These are phyloP conservation scores for Phialophora chinensis DNA, from an alignment of 2,329 filamentous ascomycete species.

Conservation along the genomic window DNA sequence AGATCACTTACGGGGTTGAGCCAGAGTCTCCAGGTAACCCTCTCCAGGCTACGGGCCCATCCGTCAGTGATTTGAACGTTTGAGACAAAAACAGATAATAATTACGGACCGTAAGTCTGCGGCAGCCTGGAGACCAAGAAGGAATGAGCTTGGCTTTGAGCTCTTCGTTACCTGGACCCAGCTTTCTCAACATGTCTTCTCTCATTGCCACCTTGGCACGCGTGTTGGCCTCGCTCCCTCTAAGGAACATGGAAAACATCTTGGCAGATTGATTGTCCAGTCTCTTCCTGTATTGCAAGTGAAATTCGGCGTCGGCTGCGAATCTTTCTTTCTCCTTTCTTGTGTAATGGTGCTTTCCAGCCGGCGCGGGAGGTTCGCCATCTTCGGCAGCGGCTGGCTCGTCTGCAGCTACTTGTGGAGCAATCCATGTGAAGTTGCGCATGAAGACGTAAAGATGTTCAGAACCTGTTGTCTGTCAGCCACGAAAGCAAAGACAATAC, in stretches of 20 bases:
- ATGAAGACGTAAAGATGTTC: conserved; percentile 44
- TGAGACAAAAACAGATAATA: not conserved
- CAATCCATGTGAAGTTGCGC: conserved; percentile 42
- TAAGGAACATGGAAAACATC: conserved; percentile 38
- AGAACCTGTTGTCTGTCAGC: conserved; percentile 13
- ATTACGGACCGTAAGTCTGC: conserved; percentile 50
- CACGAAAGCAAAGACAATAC: not conserved
- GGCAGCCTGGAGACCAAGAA: conserved; percentile 47
- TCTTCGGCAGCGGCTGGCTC: conserved; percentile 32
- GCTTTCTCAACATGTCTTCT: conserved; percentile 51
- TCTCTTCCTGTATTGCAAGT: conserved; percentile 23
- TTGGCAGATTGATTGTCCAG: conserved; percentile 19
- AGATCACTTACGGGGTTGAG: conserved; percentile 38
- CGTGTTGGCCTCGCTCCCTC: conserved; percentile 50
- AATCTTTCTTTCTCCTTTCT: conserved; percentile 31
- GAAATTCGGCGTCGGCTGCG: conserved; percentile 25
- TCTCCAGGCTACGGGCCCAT: conserved; percentile 48
- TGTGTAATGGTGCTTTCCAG: conserved; percentile 29
- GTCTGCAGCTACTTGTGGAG: conserved; percentile 31
- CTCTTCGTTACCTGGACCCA: conserved; percentile 51
- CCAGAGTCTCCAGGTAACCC: conserved; percentile 58
- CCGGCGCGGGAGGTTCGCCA: conserved; percentile 23
- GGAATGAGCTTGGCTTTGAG: conserved; percentile 47
- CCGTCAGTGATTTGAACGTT: not conserved
- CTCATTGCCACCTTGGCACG: conserved; percentile 48